A percentile compares a stretch with the other conserved stretches of the same genome.
Conservation (phyloP, 768 basidiomycete genomes). For the Udeniomyces megalosporus region DNA sequence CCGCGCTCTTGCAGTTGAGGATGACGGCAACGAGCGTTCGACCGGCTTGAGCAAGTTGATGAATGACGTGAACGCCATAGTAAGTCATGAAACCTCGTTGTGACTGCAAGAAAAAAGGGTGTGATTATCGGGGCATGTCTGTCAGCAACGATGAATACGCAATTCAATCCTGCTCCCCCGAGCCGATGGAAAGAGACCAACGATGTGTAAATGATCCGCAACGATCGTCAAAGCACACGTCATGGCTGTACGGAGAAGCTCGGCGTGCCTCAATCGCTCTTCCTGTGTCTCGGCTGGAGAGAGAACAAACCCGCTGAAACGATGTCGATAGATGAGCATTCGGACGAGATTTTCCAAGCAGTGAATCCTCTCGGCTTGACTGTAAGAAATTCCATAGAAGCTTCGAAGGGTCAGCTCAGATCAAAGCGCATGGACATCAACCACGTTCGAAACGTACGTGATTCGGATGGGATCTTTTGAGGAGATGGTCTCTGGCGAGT, state of each 20-base stretch:
- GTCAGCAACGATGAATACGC: too few species aligned
- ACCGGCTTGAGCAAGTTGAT: constrained; percentile 85
- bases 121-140: neutral
- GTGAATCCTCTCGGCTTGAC: constrained; percentile 68
- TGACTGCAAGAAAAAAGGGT: constrained; percentile 19
- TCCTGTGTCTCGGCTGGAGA: constrained; percentile 35
- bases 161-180: too few species aligned
- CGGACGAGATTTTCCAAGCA: constrained; percentile 76
- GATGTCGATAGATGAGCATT: constrained; percentile 73
- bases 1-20: constrained; percentile 70
- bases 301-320: constrained; percentile 36
- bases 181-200: too few species aligned
- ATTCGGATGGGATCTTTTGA: constrained; percentile 75
- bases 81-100: constrained; percentile 84
- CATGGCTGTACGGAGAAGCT: constrained; percentile 43
- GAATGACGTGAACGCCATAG: constrained; percentile 92
- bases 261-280: constrained; percentile 40
- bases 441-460: too few species aligned
- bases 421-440: too few species aligned
- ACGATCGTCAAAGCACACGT: constrained; percentile 66
- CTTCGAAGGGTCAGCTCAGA: too few species aligned
- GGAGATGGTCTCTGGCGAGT: constrained; percentile 60
- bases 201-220: constrained; percentile 64
- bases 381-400: too few species aligned
- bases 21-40: constrained; percentile 75